Base-by-base conservation (phyloP, 2,329 filamentous ascomycete genomes). In the Colletotrichum lini region DNA sequence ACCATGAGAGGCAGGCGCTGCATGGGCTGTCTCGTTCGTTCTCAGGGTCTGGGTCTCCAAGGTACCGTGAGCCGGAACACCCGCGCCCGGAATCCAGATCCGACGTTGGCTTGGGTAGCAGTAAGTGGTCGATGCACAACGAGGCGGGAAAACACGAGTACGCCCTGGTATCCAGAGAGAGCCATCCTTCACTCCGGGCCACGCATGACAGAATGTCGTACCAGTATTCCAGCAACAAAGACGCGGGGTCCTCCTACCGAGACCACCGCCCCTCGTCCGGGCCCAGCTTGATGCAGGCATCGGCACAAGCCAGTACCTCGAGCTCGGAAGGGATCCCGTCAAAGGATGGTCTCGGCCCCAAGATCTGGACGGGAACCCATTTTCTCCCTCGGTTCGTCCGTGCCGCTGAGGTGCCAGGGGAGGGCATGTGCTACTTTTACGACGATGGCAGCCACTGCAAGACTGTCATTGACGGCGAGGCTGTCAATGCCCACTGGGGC, bases 401-500 rank as follows among this genome's bases (percentile, higher is more conserved):
- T 59, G 86, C 89, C 53, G 87, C 87, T 35, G 90, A 93, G 65
- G 89, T 96, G 4, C 90, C 92, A 0, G 94, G 93, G 10, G 93
- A 96, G 80, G 94, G 94, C 2, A 80, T 93, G 76, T 96, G 93
- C 82, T 96, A 94, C 78, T 92, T 96, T 73, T 96, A 96, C 79
- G 94, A 96, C 74, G 94, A 97, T 78, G 93, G 93, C 40, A 93
- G 91, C 64, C 92, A 94, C 79, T 96, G 93, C 83, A 94, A 93
- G 76, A 94, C 93, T 47, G 85, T 93, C 38, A 95, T 97, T 73
- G 94, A 97, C 76, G 95, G 95, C 21, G 93, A 97, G 79, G 87
- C 87, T 0, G 94, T 98, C 62, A 98, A 97, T 79, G 94, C 95
- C 1, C 93, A 94, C 75, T 98, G 95, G 95, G 95, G 95, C 18